These are phyloP conservation scores for Globisporangium cylindrosporum DNA, from an alignment of 352 stramenopile species.

Conservation along the genomic window DNA sequence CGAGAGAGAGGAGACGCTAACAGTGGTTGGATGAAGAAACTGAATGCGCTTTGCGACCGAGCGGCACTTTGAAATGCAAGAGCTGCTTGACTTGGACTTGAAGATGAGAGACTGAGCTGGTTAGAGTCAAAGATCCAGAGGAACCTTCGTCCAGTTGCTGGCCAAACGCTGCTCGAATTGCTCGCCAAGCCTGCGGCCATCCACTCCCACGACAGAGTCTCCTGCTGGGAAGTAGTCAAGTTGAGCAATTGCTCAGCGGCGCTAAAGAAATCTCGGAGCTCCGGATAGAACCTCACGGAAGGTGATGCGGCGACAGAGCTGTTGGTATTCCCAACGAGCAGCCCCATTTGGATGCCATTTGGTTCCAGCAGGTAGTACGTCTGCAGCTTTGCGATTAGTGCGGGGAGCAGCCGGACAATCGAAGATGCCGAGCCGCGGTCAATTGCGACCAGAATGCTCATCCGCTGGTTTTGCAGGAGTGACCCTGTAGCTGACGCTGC, in stretches of 20 bases:
- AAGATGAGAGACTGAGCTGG: slow-evolving; percentile 11
- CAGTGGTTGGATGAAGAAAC: slow-evolving; percentile 25
- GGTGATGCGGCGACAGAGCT: slow-evolving; percentile 3
- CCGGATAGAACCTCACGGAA: slow-evolving; percentile 10
- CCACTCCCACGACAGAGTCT: slow-evolving; percentile 7
- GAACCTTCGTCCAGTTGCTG: slow-evolving; percentile 22
- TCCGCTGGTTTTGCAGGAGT: slow-evolving; percentile 26
- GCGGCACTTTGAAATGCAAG: slow-evolving; percentile 17
- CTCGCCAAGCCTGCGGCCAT: slow-evolving; percentile 3
- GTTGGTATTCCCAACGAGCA: slow-evolving; percentile 22
- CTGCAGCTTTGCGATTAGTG: slow-evolving; percentile 35
- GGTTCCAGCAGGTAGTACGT: slow-evolving; percentile 25
- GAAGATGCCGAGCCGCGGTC: slow-evolving; percentile 26
- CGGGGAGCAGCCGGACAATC: slow-evolving; percentile 33
- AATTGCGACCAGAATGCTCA: slow-evolving; percentile 52
- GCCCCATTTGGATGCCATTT: slow-evolving; percentile 26
- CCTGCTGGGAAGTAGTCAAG: slow-evolving; percentile 4
- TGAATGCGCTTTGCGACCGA: slow-evolving; percentile 27
- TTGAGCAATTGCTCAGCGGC: slow-evolving; percentile 13
- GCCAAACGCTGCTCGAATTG: slow-evolving; percentile 22
- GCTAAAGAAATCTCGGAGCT: slow-evolving; percentile 20
- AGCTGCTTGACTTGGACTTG: slow-evolving; percentile 3
- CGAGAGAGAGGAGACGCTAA: slow-evolving; percentile 2
- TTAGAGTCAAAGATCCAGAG: slow-evolving; percentile 18
- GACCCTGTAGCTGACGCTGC: slow-evolving; percentile 4